Evolutionary conservation across 164 flowering plant species (phyloP).

Genomic region (Malania oleifera): DNA sequence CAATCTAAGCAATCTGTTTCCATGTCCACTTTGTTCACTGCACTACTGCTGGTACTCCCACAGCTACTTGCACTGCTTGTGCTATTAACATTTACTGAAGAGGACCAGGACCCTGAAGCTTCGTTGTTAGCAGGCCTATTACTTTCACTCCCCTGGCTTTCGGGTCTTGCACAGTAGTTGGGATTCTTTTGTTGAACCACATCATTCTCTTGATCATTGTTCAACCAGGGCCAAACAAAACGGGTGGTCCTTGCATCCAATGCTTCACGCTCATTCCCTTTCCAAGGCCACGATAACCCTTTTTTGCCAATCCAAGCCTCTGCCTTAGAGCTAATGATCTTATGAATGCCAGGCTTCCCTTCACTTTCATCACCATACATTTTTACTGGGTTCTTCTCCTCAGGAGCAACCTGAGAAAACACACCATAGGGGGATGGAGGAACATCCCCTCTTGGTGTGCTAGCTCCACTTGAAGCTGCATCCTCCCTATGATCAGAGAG

Average conservation of each 20-base stretch:
- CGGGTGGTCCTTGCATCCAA: slow-evolving; percentile 37
- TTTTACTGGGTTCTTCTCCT: slow-evolving; percentile 43
- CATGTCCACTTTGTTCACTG: slow-evolving; percentile 62
- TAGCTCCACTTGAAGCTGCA: slow-evolving; percentile 84
- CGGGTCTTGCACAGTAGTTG: slow-evolving; percentile 31
- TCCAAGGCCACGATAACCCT: slow-evolving; percentile 83
- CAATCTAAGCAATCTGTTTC: slow-evolving; percentile 78
- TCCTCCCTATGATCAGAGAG: slow-evolving; percentile 72
- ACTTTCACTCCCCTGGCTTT: slow-evolving; percentile 37
- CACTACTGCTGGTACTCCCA: slow-evolving; percentile 81
- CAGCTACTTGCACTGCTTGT: slow-evolving; percentile 88
- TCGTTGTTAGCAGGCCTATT: slow-evolving; percentile 48
- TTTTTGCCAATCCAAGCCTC: slow-evolving; percentile 88
- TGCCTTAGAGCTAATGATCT: slow-evolving; percentile 67
- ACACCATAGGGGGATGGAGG: slow-evolving; percentile 45
- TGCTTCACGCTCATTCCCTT: slow-evolving; percentile 59
- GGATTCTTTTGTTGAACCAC: slow-evolving; percentile 31
- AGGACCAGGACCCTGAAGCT: slow-evolving; percentile 79
- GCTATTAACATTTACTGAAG: slow-evolving; percentile 71
- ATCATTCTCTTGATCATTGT: slow-evolving; percentile 54
- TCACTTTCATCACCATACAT: slow-evolving; percentile 56
- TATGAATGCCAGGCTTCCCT: slow-evolving; percentile 60
- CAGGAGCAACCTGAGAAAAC: slow-evolving; percentile 31
- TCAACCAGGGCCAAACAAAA: slow-evolving; percentile 56
- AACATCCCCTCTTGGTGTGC: slow-evolving; percentile 80